phyloP scores from a whole-genome alignment of 495 filamentous ascomycete species.

The Neurospora tetraspora region DNA sequence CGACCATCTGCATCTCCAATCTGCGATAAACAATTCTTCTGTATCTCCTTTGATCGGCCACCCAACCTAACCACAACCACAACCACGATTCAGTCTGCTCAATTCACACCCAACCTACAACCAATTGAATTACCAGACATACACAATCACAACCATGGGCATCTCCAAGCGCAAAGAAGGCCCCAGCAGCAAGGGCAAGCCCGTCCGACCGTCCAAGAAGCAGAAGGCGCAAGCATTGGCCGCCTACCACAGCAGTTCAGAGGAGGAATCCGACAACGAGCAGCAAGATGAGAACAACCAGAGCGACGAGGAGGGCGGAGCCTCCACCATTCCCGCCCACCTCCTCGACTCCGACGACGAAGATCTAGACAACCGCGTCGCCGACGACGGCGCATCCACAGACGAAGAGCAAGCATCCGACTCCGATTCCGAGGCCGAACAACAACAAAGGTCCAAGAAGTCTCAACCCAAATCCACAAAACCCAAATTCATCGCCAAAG shows the following conservation, averaged over 20 bases:
- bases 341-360: slow-evolving; percentile 60
- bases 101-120: not conserved
- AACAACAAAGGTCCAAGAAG: slow-evolving; percentile 7
- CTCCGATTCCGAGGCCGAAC: slow-evolving; percentile 28
- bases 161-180: slow-evolving; percentile 37
- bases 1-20: not conserved
- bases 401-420: slow-evolving; percentile 25
- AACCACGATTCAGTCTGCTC: not conserved
- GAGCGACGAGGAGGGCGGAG: slow-evolving; percentile 35
- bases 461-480: slow-evolving; percentile 10
- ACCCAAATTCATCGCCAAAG: slow-evolving; percentile 20
- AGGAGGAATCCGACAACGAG: slow-evolving; percentile 10
- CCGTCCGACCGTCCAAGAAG: slow-evolving; percentile 51
- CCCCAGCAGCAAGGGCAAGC: slow-evolving; percentile 38
- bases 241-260: slow-evolving; percentile 66
- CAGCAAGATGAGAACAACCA: not conserved
- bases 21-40: not conserved
- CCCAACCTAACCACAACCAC: slow-evolving; percentile 4
- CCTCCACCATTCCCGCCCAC: slow-evolving; percentile 45
- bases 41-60: not conserved
- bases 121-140: not conserved
- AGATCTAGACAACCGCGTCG: slow-evolving; percentile 36
- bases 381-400: slow-evolving; percentile 31
- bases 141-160: slow-evolving; percentile 22
- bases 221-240: slow-evolving; percentile 49